These are phyloP conservation scores for Dothideomycetes sp. DNA, from an alignment of 2,329 filamentous ascomycete genomes.

Conservation along the genomic window DNA sequence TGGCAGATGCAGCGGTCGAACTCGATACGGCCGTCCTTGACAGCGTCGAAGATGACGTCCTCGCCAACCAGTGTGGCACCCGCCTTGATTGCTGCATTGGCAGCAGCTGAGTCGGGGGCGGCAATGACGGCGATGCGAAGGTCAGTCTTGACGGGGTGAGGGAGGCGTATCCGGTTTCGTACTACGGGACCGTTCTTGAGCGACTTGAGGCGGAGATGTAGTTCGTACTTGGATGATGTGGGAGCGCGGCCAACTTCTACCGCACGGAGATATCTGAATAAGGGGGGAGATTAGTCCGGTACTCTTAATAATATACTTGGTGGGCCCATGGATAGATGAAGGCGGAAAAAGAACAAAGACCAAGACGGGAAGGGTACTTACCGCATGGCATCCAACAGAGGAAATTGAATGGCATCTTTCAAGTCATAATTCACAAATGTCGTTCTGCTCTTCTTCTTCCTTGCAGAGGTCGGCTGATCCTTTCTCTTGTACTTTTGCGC, in stretches of 20 bases:
- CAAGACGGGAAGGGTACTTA: no score
- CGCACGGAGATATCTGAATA: slow-evolving; percentile 73
- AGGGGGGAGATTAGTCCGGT: no score
- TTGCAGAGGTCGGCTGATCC: slow-evolving; percentile 43
- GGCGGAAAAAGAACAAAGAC: no score
- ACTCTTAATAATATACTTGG: no score
- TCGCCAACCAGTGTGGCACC: slow-evolving; percentile 80
- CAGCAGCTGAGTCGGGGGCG: slow-evolving; percentile 65
- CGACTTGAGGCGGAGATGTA: slow-evolving; percentile 73
- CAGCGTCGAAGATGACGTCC: slow-evolving; percentile 69
- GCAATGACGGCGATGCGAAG: slow-evolving; percentile 84
- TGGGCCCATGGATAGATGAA: no score
- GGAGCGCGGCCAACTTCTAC: slow-evolving; percentile 79
- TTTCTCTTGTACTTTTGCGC: slow-evolving; percentile 30
- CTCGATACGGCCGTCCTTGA: slow-evolving; percentile 64
- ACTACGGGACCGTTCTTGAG: slow-evolving; percentile 77
- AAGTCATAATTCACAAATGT: slow-evolving; percentile 55
- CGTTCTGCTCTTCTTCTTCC: slow-evolving; percentile 53
- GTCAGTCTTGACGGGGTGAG: slow-evolving; percentile 81
- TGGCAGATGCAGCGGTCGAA: slow-evolving; percentile 91
- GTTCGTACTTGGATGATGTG: slow-evolving; percentile 70
- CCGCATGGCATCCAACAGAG: slow-evolving; percentile 89
- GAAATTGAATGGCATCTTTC: slow-evolving; percentile 58
- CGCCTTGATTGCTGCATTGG: slow-evolving; percentile 60
- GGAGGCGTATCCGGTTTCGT: slow-evolving; percentile 77